Base-by-base conservation (phyloP, 495 filamentous ascomycete genomes). In the Penicillium manginii region DNA sequence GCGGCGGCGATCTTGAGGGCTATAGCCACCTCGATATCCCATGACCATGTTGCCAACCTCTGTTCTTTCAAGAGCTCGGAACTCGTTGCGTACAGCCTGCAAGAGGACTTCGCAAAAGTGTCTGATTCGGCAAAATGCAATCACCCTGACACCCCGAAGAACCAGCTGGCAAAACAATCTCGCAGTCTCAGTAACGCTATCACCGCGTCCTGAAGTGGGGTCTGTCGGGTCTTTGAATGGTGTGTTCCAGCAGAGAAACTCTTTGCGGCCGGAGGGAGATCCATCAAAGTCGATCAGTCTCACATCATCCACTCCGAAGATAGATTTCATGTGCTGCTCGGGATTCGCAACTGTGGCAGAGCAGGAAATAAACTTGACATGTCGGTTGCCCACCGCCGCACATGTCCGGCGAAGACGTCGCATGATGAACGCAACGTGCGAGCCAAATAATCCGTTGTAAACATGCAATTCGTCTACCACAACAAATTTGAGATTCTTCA, bases 171-270 rank as follows among this genome's bases (percentile, higher is more conserved):
- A 93, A 68, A 99, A 96, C 9, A 99, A 76, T 33, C 88, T 88
- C 22, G 96, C 90, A 6, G 91, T 88, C 73, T 99, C 96, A 17
- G 83, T 80, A 68, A 93, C 84, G 21, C 86, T 87, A 71, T 93
- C 88, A 26, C 89, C 92, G 37, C 94, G 85, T 7, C 93, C 93
- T 55, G 90, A 94, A 0, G 89, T 83, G 11, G 92, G 91, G 71
- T 98, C 94, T 8, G 78, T 77, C 2, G 92, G 91, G 65, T 96
- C 94, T 76, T 91, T 96, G 76, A 87, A 97, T 2, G 94, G 96
- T 2, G 96, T 97, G 61, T 98, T 98, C 94, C 94, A 99, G 74
- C 92, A 97, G 8, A 99, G 72, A 55, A 98, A 98, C 68, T 97
- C 92, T 65, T 99, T 99, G 23, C 91, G 81, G 7, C 94, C 94